Conservation (phyloP, 2,329 filamentous ascomycete species). For the Monosporascus sp. region DNA sequence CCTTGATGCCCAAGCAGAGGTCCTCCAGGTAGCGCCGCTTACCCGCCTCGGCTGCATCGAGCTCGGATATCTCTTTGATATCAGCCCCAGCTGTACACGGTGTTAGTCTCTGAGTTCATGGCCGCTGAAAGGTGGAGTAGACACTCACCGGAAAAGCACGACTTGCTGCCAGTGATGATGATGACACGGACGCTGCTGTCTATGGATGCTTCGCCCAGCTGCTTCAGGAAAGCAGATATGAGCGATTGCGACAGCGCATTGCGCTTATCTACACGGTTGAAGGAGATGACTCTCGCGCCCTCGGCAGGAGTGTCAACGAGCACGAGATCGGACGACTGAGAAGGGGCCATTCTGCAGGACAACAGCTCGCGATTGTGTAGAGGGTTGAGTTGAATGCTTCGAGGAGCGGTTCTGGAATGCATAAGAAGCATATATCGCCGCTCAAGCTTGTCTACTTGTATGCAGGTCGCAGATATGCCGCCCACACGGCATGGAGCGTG, state of each 20-base stretch:
- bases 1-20: slow-evolving; percentile 30
- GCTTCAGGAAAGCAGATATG: background rate
- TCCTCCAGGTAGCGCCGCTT: slow-evolving; percentile 31
- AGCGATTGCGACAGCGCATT: background rate
- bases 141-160: background rate
- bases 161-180: background rate
- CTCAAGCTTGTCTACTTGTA: background rate
- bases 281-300: slow-evolving; percentile 1
- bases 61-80: slow-evolving; percentile 26
- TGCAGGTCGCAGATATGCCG: background rate
- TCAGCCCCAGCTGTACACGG: slow-evolving; percentile 26
- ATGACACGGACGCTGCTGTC: background rate
- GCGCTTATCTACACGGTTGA: background rate
- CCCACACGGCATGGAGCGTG: background rate
- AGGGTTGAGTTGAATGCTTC: background rate
- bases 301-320: slow-evolving; percentile 1
- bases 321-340: background rate
- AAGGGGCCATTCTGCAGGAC: background rate
- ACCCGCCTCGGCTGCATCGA: slow-evolving; percentile 23
- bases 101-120: slow-evolving; percentile 15
- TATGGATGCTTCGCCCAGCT: background rate
- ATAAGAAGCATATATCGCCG: background rate
- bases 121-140: background rate
- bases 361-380: background rate
- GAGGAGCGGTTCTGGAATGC: background rate